phyloP scores from a whole-genome alignment of 345 rosid genomes.

The Populus alba region DNA sequence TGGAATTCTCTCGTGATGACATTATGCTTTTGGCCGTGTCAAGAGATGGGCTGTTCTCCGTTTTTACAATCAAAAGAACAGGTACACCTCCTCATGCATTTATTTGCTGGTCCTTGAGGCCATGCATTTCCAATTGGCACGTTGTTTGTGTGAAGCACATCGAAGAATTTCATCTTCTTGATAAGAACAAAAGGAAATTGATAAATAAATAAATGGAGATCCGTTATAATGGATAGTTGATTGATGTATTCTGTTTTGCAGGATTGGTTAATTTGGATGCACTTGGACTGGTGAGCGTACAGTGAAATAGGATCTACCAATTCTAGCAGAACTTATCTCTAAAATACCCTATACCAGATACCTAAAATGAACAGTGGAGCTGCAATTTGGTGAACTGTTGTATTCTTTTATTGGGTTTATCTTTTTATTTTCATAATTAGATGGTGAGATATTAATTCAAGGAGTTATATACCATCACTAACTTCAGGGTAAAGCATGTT shows the following conservation, averaged over 20 bases:
- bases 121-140: background rate
- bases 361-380: too few species aligned
- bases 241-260: too few species aligned
- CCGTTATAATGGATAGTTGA: too few species aligned
- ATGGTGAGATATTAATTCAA: background rate
- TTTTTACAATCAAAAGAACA: slow-evolving; percentile 62
- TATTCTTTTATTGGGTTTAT: background rate
- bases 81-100: slow-evolving; percentile 35
- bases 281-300: too few species aligned
- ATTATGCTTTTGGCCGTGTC: slow-evolving; percentile 79
- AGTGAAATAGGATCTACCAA: too few species aligned
- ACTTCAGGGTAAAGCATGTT: background rate
- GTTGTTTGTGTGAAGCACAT: background rate
- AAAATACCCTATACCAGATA: too few species aligned
- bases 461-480: background rate
- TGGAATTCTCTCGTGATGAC: slow-evolving; percentile 79
- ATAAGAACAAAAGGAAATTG: background rate
- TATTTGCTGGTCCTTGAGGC: background rate
- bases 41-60: slow-evolving; percentile 89
- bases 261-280: too few species aligned
- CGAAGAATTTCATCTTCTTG: background rate
- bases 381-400: background rate
- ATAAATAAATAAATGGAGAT: background rate
- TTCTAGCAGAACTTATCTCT: too few species aligned
- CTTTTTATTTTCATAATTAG: background rate